Evolutionary conservation across 352 stramenopile genomes (phyloP), one percentile per base, ranked within the genome.

Genomic region (Peronosclerospora sorghi): DNA sequence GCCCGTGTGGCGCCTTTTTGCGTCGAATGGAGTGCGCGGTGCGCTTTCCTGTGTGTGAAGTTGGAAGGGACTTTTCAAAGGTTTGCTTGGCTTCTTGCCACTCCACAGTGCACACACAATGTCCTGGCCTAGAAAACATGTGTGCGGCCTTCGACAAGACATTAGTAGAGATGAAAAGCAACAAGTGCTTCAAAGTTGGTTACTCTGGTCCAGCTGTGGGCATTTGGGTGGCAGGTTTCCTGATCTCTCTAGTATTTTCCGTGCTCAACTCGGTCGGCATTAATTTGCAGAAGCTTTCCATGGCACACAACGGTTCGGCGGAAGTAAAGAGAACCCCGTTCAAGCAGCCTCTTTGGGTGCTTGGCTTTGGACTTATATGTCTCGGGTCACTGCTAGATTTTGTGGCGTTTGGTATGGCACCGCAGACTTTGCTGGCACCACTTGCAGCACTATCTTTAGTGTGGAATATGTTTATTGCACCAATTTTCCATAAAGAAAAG

Each of bases 391-490:
- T 95, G 6, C 56, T 95, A 12, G 86, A 96, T 65, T 95, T 96
- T 55, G 70, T 95, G 7, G 84, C 84, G 1, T 94, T 96, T 48
- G 85, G 86, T 10, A 88, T 96, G 75, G 86, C 86, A 1, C 84
- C 86, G 8, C 80, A 94, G 62, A 94, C 83, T 10, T 60, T 96
- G 13, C 48, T 96, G n/a, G 84, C 81, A 28, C 84, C 84, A 15
- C 66, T 96, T 36, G 86, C 84, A 4, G 83, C 86, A 17, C 60
- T 95, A 14, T 92, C 78, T 34, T 68, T 96, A 10, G 86, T 95
- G 6, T 95, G 83, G 76, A 96, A 96, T 56, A 88, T 95, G 61
- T 77, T 95, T 29, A 89, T 96, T 44, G 85, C 86, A 1, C 82
- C 81, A 1, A 75, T 84, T 8, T 91, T 96, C 52, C 82, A 94